phyloP scores from a whole-genome alignment of 139 green algal species.

The Micromonas commoda region DNA sequence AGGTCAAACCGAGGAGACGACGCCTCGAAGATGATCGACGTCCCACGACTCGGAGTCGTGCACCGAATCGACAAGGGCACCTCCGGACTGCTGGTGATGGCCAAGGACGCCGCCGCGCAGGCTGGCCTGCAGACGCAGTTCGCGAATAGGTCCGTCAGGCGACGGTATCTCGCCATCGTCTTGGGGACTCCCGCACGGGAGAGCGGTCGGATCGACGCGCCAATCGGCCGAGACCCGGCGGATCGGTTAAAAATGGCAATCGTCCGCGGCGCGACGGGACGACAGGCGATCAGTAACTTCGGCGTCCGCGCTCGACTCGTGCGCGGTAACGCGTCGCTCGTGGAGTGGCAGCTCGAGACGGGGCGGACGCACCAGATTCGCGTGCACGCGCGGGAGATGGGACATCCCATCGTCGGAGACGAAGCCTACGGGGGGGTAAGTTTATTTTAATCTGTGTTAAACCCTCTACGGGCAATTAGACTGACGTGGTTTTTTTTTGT shows the following conservation, averaged over 20 bases:
- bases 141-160: constrained; percentile 64
- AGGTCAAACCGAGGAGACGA: too few relatives aligned
- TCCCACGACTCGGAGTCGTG: constrained; percentile 84
- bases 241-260: constrained; percentile 13
- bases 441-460: too few relatives aligned
- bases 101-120: constrained; percentile 63
- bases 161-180: constrained; percentile 60
- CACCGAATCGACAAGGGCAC: constrained; percentile 84
- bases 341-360: constrained; percentile 87
- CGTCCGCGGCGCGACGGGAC: background rate
- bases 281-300: constrained; percentile 65
- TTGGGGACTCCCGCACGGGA: background rate
- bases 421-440: constrained; percentile 78
- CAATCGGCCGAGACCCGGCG: constrained; percentile 50
- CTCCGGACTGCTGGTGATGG: constrained; percentile 76
- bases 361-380: constrained; percentile 88
- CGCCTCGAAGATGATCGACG: too few relatives aligned
- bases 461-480: too few relatives aligned
- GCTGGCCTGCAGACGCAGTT: constrained; percentile 62
- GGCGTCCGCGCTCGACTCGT: constrained; percentile 58
- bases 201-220: constrained; percentile 26
- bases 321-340: constrained; percentile 55
- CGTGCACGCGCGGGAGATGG: constrained; percentile 56
- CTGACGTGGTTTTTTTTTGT: too few relatives aligned
- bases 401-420: constrained; percentile 80